These are phyloP conservation scores for Talaromyces adpressus DNA, from an alignment of 495 filamentous ascomycete species.

Conservation along the genomic window DNA sequence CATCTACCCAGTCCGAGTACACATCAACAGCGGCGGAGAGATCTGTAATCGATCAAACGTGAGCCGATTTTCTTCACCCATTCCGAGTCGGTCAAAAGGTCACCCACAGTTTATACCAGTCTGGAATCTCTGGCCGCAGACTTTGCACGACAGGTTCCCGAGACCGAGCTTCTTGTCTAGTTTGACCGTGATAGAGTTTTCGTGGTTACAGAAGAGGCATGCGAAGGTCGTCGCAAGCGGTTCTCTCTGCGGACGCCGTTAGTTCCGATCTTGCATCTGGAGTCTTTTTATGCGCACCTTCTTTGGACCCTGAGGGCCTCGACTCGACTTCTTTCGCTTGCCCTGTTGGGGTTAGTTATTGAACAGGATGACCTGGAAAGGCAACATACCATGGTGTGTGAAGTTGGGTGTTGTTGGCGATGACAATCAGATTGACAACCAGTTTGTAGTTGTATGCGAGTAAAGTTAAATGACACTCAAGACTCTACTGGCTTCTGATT, in stretches of 20 bases:
- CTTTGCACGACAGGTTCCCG: slow-evolving; percentile 78
- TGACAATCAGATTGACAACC: not conserved
- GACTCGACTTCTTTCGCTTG: slow-evolving; percentile 91
- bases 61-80: not conserved
- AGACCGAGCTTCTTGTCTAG: slow-evolving; percentile 86
- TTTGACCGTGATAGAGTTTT: slow-evolving; percentile 80
- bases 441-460: not conserved
- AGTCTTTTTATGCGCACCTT: slow-evolving; percentile 50
- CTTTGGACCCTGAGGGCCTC: slow-evolving; percentile 74
- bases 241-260: slow-evolving; percentile 55
- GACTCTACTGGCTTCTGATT: not conserved
- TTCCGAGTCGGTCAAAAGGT: not conserved
- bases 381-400: too few species aligned
- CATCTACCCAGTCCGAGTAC: slow-evolving; percentile 97
- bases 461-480: not conserved
- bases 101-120: slow-evolving; percentile 83
- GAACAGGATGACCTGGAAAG: too few species aligned
- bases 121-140: slow-evolving; percentile 90
- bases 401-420: not conserved
- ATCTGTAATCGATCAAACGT: slow-evolving; percentile 40
- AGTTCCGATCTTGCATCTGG: not conserved
- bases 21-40: slow-evolving; percentile 88
- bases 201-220: slow-evolving; percentile 98
- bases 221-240: slow-evolving; percentile 82
- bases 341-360: slow-evolving; percentile 43